Conservation (phyloP, 2,329 filamentous ascomycete genomes). For the Pleurostoma richardsiae region DNA sequence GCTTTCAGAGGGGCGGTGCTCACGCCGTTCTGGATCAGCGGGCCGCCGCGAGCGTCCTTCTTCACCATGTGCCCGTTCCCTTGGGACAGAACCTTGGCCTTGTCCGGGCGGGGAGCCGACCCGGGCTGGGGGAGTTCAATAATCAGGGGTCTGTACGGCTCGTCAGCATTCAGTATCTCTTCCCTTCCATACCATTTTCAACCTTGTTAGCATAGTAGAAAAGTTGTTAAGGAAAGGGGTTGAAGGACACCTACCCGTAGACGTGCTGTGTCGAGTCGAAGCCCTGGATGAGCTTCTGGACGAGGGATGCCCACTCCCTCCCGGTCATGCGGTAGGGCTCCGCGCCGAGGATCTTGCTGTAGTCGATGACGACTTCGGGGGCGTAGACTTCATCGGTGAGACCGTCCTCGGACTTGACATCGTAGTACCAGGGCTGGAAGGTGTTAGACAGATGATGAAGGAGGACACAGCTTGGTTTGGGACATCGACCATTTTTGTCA, state of each 20-base stretch:
- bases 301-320: conserved; percentile 14
- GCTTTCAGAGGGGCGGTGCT: not conserved
- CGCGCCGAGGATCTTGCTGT: conserved; percentile 22
- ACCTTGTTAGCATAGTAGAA: not conserved
- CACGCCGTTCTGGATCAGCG: conserved; percentile 22
- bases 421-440: conserved; percentile 18
- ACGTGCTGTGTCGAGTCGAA: conserved; percentile 19
- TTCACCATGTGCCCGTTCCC: conserved; percentile 16
- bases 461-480: not conserved
- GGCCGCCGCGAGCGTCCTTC: conserved; percentile 11
- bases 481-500: conserved; percentile 16
- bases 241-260: conserved; percentile 9
- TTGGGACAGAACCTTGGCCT: conserved; percentile 13
- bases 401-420: conserved; percentile 12
- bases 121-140: conserved; percentile 17
- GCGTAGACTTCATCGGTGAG: conserved; percentile 20
- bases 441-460: not conserved
- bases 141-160: conserved; percentile 11
- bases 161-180: too few relatives aligned
- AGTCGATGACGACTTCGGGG: conserved; percentile 18
- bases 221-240: not conserved
- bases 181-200: too few relatives aligned
- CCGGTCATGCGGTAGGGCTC: conserved; percentile 11
- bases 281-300: conserved; percentile 8
- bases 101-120: conserved; percentile 11